These are phyloP conservation scores for Annulohypoxylon truncatum DNA, from an alignment of 2,329 filamentous ascomycete genomes.

Conservation along the genomic window DNA sequence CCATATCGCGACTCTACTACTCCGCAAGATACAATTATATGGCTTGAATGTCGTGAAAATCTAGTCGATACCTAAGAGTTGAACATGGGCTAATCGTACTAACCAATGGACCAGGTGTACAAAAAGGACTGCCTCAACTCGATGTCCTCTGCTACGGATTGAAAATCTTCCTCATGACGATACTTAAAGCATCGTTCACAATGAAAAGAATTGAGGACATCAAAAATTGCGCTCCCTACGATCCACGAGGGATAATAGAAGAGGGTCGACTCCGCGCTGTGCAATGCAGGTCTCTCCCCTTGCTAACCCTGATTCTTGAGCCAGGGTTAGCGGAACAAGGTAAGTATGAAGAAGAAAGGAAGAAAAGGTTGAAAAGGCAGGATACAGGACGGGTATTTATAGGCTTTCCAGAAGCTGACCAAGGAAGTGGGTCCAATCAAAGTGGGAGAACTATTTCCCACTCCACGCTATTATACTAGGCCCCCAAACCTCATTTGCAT, in stretches of 20 bases:
- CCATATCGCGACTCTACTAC: too few species aligned
- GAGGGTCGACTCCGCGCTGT: constrained; percentile 63
- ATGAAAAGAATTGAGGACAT: constrained; percentile 53
- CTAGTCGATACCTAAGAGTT: too few species aligned
- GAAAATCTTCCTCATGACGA: constrained; percentile 54
- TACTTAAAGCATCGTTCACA: constrained; percentile 48
- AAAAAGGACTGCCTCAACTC: too few species aligned
- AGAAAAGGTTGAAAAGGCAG: constrained; percentile 18
- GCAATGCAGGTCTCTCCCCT: constrained; percentile 63
- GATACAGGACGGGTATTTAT: constrained; percentile 29
- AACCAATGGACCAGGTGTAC: too few species aligned
- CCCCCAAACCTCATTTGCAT: too few species aligned
- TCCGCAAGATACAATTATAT: too few species aligned
- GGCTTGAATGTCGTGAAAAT: too few species aligned
- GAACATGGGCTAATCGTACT: too few species aligned
- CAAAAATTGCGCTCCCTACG: constrained; percentile 34
- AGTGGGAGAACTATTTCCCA: neutral
- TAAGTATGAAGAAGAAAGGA: constrained; percentile 52
- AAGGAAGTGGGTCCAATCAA: neutral
- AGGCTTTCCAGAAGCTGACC: neutral
- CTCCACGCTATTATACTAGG: too few species aligned
- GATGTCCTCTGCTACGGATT: too few species aligned
- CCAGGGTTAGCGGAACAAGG: constrained; percentile 47
- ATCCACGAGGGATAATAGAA: constrained; percentile 51
- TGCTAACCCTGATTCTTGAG: constrained; percentile 41